Conservation (phyloP, 2,329 filamentous ascomycete genomes). For the Neobulgaria alba region DNA sequence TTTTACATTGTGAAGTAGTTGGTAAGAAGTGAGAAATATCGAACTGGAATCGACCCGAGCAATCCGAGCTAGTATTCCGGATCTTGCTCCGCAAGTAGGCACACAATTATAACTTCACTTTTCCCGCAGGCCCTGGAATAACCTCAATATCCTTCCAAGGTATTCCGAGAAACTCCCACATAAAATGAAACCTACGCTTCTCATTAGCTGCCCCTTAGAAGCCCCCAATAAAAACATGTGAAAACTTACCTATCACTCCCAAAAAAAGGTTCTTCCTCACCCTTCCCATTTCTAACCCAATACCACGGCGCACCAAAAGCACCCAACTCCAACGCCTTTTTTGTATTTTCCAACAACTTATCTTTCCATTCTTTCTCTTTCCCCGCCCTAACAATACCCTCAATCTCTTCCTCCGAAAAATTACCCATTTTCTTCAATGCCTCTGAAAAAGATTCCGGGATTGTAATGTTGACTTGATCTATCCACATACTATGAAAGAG, state of each 20-base stretch:
- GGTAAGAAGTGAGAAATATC: too few species aligned
- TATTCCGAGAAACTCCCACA: constrained; percentile 58
- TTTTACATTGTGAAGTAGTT: too few species aligned
- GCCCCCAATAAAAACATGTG: background rate
- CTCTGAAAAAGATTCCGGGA: constrained; percentile 42
- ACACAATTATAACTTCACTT: constrained; percentile 15
- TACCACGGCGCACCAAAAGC: constrained; percentile 75
- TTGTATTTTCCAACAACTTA: constrained; percentile 48
- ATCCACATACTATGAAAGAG: constrained; percentile 57
- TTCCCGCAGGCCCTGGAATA: constrained; percentile 20
- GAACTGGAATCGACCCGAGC: too few species aligned
- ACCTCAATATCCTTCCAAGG: constrained; percentile 48
- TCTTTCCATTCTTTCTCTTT: constrained; percentile 42
- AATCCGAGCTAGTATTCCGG: too few species aligned
- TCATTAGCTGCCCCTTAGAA: background rate
- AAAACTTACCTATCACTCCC: constrained; percentile 57
- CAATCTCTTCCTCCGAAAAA: constrained; percentile 45
- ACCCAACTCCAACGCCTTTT: constrained; percentile 52
- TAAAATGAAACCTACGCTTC: constrained; percentile 50
- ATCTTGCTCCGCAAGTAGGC: too few species aligned
- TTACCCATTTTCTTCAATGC: constrained; percentile 29
- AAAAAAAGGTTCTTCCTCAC: constrained; percentile 61
- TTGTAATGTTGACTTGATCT: constrained; percentile 49
- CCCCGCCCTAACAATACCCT: constrained; percentile 45
- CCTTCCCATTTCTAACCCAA: constrained; percentile 51